Conservation (phyloP, 441 rosid species). For the Francoa sonchifolia region DNA sequence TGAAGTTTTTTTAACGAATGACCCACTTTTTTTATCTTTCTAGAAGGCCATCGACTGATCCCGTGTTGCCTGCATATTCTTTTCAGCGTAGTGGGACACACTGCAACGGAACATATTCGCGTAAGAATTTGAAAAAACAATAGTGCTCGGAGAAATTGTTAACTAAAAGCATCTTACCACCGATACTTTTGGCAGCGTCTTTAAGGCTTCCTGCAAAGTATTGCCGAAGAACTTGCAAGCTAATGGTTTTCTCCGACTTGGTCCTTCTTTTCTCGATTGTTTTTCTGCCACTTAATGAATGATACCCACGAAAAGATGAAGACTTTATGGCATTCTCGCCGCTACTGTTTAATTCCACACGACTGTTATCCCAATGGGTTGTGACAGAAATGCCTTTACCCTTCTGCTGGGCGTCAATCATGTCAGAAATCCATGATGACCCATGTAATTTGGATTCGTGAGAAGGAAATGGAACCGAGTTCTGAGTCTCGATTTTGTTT, state of each 20-base stretch:
- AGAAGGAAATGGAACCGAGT: conserved; percentile 14
- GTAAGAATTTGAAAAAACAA: conserved; percentile 5
- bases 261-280: conserved; percentile 44
- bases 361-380: conserved; percentile 29
- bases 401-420: conserved; percentile 37
- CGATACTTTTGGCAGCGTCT: conserved; percentile 81
- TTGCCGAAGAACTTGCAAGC: conserved; percentile 60
- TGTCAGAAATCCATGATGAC: conserved; percentile 38
- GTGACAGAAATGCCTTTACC: conserved; percentile 35
- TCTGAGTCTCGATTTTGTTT: conserved; percentile 17
- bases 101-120: conserved; percentile 30
- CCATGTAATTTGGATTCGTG: conserved; percentile 27
- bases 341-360: conserved; percentile 11
- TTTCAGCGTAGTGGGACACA: conserved; percentile 83
- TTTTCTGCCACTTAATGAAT: conserved; percentile 21
- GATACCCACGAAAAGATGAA: conserved; percentile 19
- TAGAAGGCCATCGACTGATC: conserved; percentile 78
- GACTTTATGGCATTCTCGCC: conserved; percentile 14
- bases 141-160: background rate
- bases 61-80: conserved; percentile 93
- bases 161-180: conserved; percentile 36
- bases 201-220: conserved; percentile 82
- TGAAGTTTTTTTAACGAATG: conserved; percentile 76
- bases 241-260: conserved; percentile 63
- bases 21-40: conserved; percentile 86